Evolutionary conservation across 148 eudicot species (phyloP).

Genomic region (Rhododendron mucronatum): DNA sequence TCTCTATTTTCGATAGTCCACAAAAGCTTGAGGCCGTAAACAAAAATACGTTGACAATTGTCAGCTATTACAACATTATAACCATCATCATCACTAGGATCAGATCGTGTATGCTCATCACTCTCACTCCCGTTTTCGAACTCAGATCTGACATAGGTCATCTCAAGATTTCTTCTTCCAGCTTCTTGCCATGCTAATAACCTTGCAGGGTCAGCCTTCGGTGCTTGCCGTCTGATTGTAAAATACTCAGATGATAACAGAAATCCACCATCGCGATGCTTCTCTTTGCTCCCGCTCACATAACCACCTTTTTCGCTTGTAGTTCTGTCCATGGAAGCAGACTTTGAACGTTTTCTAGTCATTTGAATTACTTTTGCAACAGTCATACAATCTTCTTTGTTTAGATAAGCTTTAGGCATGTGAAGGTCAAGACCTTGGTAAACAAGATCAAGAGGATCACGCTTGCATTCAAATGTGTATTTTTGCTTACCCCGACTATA

Average conservation of each 20-base stretch:
- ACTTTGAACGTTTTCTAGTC: constrained; percentile 69
- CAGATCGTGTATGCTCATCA: constrained; percentile 86
- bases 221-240: constrained; percentile 88
- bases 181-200: constrained; percentile 97
- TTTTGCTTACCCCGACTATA: constrained; percentile 78
- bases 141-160: constrained; percentile 93
- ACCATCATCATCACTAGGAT: constrained; percentile 98
- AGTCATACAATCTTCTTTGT: constrained; percentile 57
- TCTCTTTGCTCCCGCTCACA: constrained; percentile 44
- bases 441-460: constrained; percentile 91
- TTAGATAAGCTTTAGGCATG: constrained; percentile 76
- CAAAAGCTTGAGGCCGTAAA: constrained; percentile 92
- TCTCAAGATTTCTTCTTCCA: constrained; percentile 88
- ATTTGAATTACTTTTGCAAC: constrained; percentile 61
- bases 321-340: constrained; percentile 63
- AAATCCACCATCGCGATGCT: constrained; percentile 91
- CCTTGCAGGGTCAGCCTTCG: constrained; percentile 90
- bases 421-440: constrained; percentile 95
- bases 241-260: constrained; percentile 89
- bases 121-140: constrained; percentile 95
- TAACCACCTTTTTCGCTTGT: constrained; percentile 41
- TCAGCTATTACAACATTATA: constrained; percentile 95
- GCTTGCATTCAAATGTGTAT: constrained; percentile 77
- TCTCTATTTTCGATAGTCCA: constrained; percentile 97
- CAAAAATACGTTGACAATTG: constrained; percentile 87